Conservation (phyloP, 768 basidiomycete genomes). For the Mrakia gelida region DNA sequence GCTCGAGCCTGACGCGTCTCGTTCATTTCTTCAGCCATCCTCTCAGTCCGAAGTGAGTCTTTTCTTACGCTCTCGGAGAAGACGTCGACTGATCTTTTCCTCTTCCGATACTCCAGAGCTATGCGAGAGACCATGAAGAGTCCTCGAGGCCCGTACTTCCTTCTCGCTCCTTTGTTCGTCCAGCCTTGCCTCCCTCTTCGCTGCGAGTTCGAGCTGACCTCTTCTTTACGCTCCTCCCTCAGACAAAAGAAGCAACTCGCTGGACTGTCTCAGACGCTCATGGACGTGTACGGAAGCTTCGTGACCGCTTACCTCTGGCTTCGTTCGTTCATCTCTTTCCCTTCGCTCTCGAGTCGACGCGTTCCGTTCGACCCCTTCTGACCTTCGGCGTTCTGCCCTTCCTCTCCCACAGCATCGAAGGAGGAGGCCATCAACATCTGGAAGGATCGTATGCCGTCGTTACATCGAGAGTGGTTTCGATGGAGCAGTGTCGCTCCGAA, state of each 20-base stretch:
- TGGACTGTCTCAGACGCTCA: constrained; percentile 23
- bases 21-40: constrained; percentile 16
- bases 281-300: constrained; percentile 30
- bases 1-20: neutral
- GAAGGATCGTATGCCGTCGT: constrained; percentile 27
- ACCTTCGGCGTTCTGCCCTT: constrained; percentile 3
- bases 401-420: constrained; percentile 9
- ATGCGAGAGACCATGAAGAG: constrained; percentile 32
- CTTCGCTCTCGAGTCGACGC: neutral
- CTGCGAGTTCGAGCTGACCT: neutral
- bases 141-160: constrained; percentile 27
- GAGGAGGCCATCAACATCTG: constrained; percentile 30
- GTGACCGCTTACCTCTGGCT: constrained; percentile 31
- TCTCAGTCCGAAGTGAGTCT: constrained; percentile 4
- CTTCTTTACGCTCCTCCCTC: neutral
- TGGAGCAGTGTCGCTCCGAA: constrained; percentile 32
- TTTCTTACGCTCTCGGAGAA: too few species aligned
- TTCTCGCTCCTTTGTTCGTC: constrained; percentile 26
- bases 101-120: neutral
- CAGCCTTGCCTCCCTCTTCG: neutral
- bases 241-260: constrained; percentile 31
- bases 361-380: too few species aligned
- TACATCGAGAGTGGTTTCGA: constrained; percentile 33
- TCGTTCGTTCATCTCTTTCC: constrained; percentile 12
- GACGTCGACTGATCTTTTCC: too few species aligned